Evolutionary conservation across 1,284 basidiomycete genomes (phyloP).

Genomic region (Cystobasidium pallidum): DNA sequence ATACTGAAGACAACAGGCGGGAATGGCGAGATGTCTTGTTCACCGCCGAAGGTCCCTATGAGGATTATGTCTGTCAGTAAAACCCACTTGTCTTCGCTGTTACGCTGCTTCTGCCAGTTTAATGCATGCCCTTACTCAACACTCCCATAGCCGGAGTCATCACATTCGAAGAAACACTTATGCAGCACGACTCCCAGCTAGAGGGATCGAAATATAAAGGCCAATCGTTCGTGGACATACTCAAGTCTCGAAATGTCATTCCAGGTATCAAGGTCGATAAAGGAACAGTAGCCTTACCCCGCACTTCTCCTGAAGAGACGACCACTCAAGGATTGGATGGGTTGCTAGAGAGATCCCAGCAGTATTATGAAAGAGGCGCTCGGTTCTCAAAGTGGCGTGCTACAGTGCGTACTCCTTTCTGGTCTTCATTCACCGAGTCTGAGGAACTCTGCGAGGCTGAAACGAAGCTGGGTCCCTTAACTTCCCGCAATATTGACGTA

Average conservation of each 20-base stretch:
- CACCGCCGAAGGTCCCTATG: constrained; percentile 58
- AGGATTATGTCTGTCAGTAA: constrained; percentile 58
- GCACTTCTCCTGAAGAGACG: constrained; percentile 57
- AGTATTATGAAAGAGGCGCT: constrained; percentile 60
- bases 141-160: constrained; percentile 59
- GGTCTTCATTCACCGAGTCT: constrained; percentile 54
- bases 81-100: background rate
- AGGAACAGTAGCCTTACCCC: constrained; percentile 61
- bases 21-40: constrained; percentile 61
- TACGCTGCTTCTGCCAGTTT: background rate
- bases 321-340: constrained; percentile 63
- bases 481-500: too few species aligned
- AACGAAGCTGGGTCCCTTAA: too few species aligned
- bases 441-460: too few species aligned
- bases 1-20: constrained; percentile 57
- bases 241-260: constrained; percentile 61
- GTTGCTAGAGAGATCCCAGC: constrained; percentile 59
- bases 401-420: constrained; percentile 49
- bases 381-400: constrained; percentile 64
- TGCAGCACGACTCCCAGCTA: constrained; percentile 58
- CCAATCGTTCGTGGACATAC: constrained; percentile 57
- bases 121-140: background rate
- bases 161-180: constrained; percentile 61
- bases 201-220: constrained; percentile 31
- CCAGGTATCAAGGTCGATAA: constrained; percentile 63